These are phyloP conservation scores for Solanum medicagineum DNA, from an alignment of 257 asterid genomes.

Conservation along the genomic window DNA sequence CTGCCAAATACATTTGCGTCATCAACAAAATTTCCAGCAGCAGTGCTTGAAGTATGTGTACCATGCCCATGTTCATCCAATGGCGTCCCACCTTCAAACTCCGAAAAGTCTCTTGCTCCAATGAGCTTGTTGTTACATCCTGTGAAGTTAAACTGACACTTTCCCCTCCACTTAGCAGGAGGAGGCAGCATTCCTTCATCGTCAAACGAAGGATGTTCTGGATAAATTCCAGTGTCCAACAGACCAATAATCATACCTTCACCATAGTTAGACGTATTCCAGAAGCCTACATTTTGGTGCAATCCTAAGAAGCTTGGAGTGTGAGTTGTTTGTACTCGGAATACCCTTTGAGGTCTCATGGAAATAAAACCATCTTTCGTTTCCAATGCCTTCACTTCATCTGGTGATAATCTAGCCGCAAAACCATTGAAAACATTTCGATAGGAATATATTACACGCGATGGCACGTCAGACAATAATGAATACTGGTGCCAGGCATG, in stretches of 20 bases:
- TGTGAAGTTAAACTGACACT: background rate
- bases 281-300: background rate
- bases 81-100: background rate
- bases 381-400: background rate
- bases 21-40: background rate
- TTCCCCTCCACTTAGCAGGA: slow-evolving; percentile 4
- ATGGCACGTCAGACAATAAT: background rate
- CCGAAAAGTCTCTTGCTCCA: background rate
- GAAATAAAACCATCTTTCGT: background rate
- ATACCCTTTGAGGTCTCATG: background rate
- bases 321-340: slow-evolving; percentile 3
- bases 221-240: slow-evolving; percentile 4
- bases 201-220: background rate
- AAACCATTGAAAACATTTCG: slow-evolving; percentile 1
- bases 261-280: slow-evolving; percentile 1
- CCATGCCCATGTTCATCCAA: slow-evolving; percentile 1
- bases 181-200: slow-evolving; percentile 9
- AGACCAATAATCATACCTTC: background rate
- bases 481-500: background rate
- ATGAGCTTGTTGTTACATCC: slow-evolving; percentile 4
- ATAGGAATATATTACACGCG: background rate
- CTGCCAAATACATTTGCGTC: background rate
- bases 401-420: background rate
- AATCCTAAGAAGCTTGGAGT: background rate
- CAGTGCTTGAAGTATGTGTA: slow-evolving; percentile 2